These are phyloP conservation scores for Paecilomyces fulvus DNA, from an alignment of 2,329 filamentous ascomycete species.

Conservation along the genomic window DNA sequence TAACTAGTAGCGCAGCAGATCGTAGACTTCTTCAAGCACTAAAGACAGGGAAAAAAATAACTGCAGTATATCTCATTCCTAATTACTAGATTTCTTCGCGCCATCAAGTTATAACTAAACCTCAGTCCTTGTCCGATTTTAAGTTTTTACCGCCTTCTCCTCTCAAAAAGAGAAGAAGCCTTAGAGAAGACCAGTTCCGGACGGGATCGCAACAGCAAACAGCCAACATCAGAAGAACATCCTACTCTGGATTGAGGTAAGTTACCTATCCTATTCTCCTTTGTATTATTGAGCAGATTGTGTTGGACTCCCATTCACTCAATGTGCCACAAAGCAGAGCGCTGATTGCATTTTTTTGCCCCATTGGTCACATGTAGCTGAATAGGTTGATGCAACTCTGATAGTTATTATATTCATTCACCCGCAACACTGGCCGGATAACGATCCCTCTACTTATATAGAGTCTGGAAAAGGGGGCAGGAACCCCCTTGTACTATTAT, in stretches of 20 bases:
- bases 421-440: background rate
- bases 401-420: too few relatives aligned
- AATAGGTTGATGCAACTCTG: background rate
- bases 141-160: background rate
- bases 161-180: background rate
- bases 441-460: background rate
- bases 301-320: background rate
- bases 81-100: too few relatives aligned
- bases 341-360: background rate
- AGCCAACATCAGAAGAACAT: too few relatives aligned
- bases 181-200: background rate
- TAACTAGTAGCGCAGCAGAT: too few relatives aligned
- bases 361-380: background rate
- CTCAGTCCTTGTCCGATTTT: background rate
- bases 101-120: background rate
- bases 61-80: too few relatives aligned
- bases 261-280: too few relatives aligned
- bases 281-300: too few relatives aligned
- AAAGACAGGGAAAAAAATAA: too few relatives aligned
- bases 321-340: background rate
- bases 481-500: background rate
- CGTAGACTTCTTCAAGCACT: too few relatives aligned
- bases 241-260: too few relatives aligned
- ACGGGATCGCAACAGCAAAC: too few relatives aligned
- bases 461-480: background rate